Evolutionary conservation across 495 filamentous ascomycete genomes (phyloP).

Genomic region (Penicillium bialowiezense): DNA sequence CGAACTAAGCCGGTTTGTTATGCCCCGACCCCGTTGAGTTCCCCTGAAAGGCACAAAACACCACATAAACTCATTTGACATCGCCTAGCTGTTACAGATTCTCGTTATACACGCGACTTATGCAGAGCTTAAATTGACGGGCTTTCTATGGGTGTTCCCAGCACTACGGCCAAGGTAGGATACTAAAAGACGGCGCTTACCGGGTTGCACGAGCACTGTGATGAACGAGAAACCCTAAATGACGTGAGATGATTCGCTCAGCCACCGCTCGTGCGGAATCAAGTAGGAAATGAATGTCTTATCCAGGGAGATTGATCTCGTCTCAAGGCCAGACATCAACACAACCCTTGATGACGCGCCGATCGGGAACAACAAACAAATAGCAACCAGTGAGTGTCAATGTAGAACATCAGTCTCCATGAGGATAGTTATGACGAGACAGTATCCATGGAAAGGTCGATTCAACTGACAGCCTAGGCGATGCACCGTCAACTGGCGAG

Average conservation of each 20-base stretch:
- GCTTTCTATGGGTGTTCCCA: too few species aligned
- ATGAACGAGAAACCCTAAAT: not conserved
- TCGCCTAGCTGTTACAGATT: too few species aligned
- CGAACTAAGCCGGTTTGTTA: conserved; percentile 4
- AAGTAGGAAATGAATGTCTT: conserved; percentile 7
- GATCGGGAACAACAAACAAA: not conserved
- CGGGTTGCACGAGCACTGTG: not conserved
- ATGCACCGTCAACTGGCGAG: too few species aligned
- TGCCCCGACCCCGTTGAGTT: not conserved
- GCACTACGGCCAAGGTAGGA: too few species aligned
- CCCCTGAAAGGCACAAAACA: conserved; percentile 3
- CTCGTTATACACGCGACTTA: too few species aligned
- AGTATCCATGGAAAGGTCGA: too few species aligned
- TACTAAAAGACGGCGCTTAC: not conserved
- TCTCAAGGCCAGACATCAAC: not conserved
- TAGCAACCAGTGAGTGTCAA: not conserved
- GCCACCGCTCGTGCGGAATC: not conserved
- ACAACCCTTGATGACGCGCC: not conserved
- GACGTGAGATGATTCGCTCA: not conserved
- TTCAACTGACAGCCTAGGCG: too few species aligned
- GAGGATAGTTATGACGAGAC: too few species aligned
- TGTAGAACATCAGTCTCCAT: not conserved
- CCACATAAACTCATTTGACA: too few species aligned
- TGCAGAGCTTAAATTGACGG: too few species aligned
- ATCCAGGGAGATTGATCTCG: not conserved